Evolutionary conservation across 2,329 filamentous ascomycete genomes (phyloP).

Genomic region (Verticillium klebahnii): DNA sequence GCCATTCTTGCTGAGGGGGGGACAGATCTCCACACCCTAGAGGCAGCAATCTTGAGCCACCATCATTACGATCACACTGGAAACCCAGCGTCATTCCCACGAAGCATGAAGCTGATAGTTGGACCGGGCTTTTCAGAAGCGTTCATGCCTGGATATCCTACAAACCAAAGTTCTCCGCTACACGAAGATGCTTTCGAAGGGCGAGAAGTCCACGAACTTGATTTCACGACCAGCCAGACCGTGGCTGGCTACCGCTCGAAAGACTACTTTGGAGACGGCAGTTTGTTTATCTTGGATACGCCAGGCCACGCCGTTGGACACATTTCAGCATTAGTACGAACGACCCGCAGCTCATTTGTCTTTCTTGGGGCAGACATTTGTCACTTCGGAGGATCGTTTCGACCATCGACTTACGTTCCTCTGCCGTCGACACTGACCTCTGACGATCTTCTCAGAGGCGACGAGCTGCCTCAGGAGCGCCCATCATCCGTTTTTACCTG

Average conservation of each 20-base stretch:
- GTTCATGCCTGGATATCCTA: constrained; percentile 12
- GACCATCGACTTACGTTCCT: constrained; percentile 26
- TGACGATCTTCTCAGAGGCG: neutral
- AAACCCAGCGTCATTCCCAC: constrained; percentile 16
- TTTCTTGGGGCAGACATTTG: constrained; percentile 5
- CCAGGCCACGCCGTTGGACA: constrained; percentile 7
- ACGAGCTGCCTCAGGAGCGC: neutral
- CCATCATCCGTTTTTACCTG: neutral
- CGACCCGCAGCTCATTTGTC: neutral
- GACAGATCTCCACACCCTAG: neutral
- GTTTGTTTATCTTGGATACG: constrained; percentile 7
- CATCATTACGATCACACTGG: constrained; percentile 22
- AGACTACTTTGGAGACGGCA: constrained; percentile 8
- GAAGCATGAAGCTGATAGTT: constrained; percentile 15
- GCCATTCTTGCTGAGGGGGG: constrained; percentile 1
- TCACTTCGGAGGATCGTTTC: constrained; percentile 32
- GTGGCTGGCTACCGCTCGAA: constrained; percentile 1
- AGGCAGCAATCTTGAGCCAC: constrained; percentile 12
- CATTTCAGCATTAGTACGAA: constrained; percentile 3
- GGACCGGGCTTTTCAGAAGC: constrained; percentile 15
- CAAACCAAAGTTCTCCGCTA: constrained; percentile 5
- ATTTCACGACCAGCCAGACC: neutral
- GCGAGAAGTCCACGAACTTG: constrained; percentile 3
- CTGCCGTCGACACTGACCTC: constrained; percentile 2
- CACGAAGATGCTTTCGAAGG: constrained; percentile 8